Evolutionary conservation across 345 rosid species (phyloP), one percentile per base, ranked within the genome.

Genomic region (Carallia pectinifolia): DNA sequence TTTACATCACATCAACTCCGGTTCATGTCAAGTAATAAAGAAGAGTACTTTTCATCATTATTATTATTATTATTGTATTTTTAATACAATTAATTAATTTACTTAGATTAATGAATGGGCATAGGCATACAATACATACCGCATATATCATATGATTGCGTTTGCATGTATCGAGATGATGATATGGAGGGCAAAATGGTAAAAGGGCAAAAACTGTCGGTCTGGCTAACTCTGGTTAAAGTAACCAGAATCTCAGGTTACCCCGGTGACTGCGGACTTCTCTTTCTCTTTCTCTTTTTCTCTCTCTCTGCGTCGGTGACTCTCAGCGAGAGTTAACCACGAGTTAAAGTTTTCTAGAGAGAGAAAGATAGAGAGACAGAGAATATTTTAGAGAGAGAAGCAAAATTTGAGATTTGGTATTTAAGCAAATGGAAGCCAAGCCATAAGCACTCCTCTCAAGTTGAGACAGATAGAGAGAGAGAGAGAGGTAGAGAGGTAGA

Each of bases 231-330:
- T 38, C 55, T 59, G 87, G 96, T 88, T 87, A 71, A 39, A 30
- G 1, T 53, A 77, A 92, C 89, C 83, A 72, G 69, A 63, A 81
- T 79, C 76, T 64, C 23, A 27, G 80, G 91, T 82, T 83, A 65
- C 29, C 52, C 40, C 5, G 58, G 69, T 19, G 71, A 60, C 75
- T 79, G 61, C 76, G 75, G 88, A 59, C 64, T 82, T 40, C 85
- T 71, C 81, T 79, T 23, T 73, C 71, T 69, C 78, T 65, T 5
- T 6, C 31, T 40, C 50, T n/a, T 31, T 63, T 31, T 62, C 36
- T 56, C 18, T 53, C 67, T 40, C 78, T 70, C 61, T 75, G 84
- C 91, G 97, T 93, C 93, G 97, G 93, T 90, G 95, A 85, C 96
- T 84, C 92, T 78, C 71, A 16, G 12, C 34, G 69, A 69, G 87